A percentile compares a stretch with the other conserved stretches of the same genome.
phyloP scores from a whole-genome alignment of 805 yeast species.

The Candida wancherniae region DNA sequence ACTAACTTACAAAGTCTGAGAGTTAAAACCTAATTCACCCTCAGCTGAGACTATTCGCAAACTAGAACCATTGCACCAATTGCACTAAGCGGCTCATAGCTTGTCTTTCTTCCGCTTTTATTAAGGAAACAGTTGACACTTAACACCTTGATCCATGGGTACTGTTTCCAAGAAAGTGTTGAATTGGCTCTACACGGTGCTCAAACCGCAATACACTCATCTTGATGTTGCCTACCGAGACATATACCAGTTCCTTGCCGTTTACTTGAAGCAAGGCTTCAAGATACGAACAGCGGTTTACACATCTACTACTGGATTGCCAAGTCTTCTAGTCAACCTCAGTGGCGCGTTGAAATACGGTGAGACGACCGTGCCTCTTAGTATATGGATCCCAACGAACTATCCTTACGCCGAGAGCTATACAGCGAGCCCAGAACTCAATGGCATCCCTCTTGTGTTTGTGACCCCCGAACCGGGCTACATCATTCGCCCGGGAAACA shows the following conservation, averaged over 20 bases:
- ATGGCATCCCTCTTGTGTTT: conserved; percentile 58
- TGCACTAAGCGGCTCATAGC: no score
- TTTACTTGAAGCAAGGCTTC: conserved; percentile 42
- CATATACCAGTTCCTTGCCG: conserved; percentile 47
- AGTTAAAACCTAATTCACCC: no score
- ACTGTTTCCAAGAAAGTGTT: conserved; percentile 29
- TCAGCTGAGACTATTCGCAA: no score
- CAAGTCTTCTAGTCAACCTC: conserved; percentile 57
- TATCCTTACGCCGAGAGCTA: conserved; percentile 47
- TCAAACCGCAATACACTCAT: conserved; percentile 52
- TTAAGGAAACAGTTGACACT: no score
- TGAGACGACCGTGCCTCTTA: conserved; percentile 42
- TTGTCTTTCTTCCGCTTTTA: no score
- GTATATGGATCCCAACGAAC: conserved; percentile 70
- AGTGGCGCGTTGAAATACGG: conserved; percentile 48
- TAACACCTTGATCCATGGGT: conserved; percentile 12
- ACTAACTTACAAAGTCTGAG: no score
- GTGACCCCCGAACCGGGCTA: conserved; percentile 52
- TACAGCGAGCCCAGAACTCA: conserved; percentile 11
- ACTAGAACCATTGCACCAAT: no score
- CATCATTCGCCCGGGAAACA: conserved; percentile 52
- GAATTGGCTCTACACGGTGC: conserved; percentile 38
- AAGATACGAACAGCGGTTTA: conserved; percentile 61
- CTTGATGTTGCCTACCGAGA: conserved; percentile 63
- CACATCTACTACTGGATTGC: conserved; percentile 50